Base-by-base conservation (phyloP, 2,329 filamentous ascomycete species). In the Pyrenophora tritici-repentis region DNA sequence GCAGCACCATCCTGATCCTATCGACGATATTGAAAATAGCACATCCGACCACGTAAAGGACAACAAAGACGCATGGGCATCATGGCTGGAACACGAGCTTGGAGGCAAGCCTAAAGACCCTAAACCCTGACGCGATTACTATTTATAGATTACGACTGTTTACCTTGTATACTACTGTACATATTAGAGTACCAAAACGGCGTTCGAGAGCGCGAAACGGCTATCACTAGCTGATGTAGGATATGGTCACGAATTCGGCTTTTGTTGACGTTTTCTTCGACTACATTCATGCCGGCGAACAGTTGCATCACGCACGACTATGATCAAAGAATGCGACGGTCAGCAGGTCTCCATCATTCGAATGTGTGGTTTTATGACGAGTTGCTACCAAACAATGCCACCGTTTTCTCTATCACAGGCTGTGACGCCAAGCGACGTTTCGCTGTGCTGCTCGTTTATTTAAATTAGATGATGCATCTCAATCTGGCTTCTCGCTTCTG, bases 61-160 rank as follows among this genome's bases (percentile, higher is more conserved):
- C 10, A 44, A 26, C 4, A 55, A 57, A 10, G 58, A 66, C 36
- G 51, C 58, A 10, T 70, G 66, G 67, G 55, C 59, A 7, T 53
- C 58, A 7, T 70, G 67, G 66, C 42, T 69, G 3, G 66, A 68
- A 37, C 58, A 63, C 18, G 67, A 70, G 33, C 59, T 68, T 42
- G 63, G 66, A 31, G 56, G 61, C 18, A 58, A 52, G 42, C 63
- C 63, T 3, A 52, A 58, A 14, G 58, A 66, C 12, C 60, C 62
- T 6, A 50, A 66, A 37, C 55, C 54, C 3, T 59, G 48, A 59
- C 13, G 7, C 12, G 18, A 4, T 14, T 13, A 1, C 5, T 14
- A 10, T 39, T 18, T 50, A 20, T 42, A 37, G 18, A 34, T 37
- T 31, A 39, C 29, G 16, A 33, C 16, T 12, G 9, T 45, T 35